Conservation (phyloP, 179 eudicot species). For the Drosera spatulata region DNA sequence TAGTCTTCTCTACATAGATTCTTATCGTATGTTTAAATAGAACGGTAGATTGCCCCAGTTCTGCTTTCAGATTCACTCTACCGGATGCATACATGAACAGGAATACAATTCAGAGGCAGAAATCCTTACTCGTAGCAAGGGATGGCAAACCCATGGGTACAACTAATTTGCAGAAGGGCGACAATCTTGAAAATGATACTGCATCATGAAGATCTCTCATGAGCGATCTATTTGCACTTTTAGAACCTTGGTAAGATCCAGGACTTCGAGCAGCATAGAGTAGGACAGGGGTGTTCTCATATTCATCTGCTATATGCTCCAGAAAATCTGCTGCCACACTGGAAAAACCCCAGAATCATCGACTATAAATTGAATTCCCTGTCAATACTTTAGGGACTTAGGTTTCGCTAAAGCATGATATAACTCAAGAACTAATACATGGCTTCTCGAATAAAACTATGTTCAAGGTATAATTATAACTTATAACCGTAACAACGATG, state of each 20-base stretch:
- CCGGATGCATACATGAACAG: too few species aligned
- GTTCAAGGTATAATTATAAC: neutral
- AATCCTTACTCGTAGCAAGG: conserved; percentile 48
- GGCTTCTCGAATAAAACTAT: neutral
- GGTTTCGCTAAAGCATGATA: neutral
- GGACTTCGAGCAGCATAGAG: conserved; percentile 65
- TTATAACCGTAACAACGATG: neutral
- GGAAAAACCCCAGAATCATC: conserved; percentile 95
- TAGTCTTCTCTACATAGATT: too few species aligned
- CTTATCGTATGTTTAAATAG: too few species aligned
- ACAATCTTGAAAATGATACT: conserved; percentile 65
- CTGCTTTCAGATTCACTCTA: too few species aligned
- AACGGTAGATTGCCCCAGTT: too few species aligned
- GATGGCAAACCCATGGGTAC: conserved; percentile 81
- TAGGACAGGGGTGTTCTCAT: conserved; percentile 66
- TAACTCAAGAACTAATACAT: neutral
- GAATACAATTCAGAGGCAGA: too few species aligned
- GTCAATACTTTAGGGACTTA: conserved; percentile 12
- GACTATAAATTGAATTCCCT: conserved; percentile 86
- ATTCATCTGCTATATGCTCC: conserved; percentile 79
- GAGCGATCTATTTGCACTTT: conserved; percentile 33
- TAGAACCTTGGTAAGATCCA: conserved; percentile 20
- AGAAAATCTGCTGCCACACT: conserved; percentile 72
- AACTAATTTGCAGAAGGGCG: conserved; percentile 62
- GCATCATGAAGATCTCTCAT: conserved; percentile 70